A percentile compares a stretch with the other conserved stretches of the same genome.
Evolutionary conservation across 345 rosid genomes (phyloP).

Genomic region (Hibiscus trionum): DNA sequence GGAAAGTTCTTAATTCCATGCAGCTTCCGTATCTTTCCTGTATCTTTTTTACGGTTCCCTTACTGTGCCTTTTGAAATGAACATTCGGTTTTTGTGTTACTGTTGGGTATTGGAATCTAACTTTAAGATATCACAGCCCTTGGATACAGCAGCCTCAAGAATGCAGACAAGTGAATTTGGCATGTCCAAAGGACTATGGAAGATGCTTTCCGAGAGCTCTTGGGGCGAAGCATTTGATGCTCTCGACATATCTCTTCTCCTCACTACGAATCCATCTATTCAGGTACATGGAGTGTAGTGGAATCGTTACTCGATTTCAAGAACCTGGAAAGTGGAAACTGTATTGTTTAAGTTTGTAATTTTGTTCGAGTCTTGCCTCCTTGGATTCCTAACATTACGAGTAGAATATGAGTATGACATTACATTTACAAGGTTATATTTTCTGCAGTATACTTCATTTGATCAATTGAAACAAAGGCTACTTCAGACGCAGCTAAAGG

Average conservation of each 20-base stretch:
- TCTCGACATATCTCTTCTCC: constrained; percentile 84
- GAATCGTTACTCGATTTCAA: not conserved
- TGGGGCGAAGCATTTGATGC: constrained; percentile 83
- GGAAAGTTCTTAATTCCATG: not conserved
- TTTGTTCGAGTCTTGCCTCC: not conserved
- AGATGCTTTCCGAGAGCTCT: constrained; percentile 54
- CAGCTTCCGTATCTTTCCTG: not conserved
- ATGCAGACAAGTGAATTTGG: constrained; percentile 98
- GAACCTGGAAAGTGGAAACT: not conserved
- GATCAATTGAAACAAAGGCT: constrained; percentile 83
- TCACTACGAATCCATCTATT: constrained; percentile 88
- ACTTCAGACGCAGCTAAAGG: constrained; percentile 28
- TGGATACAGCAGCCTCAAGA: constrained; percentile 90
- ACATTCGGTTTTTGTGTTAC: not conserved
- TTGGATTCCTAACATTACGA: not conserved
- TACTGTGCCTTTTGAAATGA: not conserved
- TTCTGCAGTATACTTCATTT: constrained; percentile 75
- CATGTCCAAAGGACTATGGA: constrained; percentile 87
- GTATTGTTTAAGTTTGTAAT: not conserved
- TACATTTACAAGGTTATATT: not conserved
- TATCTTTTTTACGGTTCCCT: not conserved
- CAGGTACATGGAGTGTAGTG: constrained; percentile 26
- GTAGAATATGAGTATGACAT: constrained; percentile 8
- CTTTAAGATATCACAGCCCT: constrained; percentile 49
- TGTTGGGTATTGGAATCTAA: not conserved